Conservation (phyloP, 2,329 filamentous ascomycete genomes). For the Paraconiothyrium brasiliense region DNA sequence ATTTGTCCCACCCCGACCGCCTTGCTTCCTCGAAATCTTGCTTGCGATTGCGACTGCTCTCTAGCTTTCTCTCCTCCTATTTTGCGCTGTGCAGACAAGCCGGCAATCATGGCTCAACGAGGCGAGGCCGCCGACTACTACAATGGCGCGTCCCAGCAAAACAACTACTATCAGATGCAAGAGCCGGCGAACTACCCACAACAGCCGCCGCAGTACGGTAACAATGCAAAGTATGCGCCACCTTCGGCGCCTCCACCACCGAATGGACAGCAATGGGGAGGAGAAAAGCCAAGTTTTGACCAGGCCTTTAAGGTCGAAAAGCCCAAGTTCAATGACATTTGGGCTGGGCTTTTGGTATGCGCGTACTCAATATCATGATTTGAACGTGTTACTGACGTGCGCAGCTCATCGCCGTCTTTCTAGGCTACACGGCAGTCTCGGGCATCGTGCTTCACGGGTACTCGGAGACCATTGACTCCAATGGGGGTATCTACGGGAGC, state of each 20-base stretch:
- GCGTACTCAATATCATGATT: not conserved
- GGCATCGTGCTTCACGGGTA: slow-evolving; percentile 81
- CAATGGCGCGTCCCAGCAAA: slow-evolving; percentile 34
- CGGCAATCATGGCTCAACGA: slow-evolving; percentile 38
- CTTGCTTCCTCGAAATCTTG: not conserved
- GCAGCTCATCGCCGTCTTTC: slow-evolving; percentile 74
- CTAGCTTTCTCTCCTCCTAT: not conserved
- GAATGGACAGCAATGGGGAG: slow-evolving; percentile 40
- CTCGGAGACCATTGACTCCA: slow-evolving; percentile 51
- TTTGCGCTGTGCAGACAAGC: not conserved
- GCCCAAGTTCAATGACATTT: slow-evolving; percentile 90
- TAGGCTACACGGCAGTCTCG: slow-evolving; percentile 80
- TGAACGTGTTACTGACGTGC: slow-evolving; percentile 8
- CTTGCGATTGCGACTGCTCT: not conserved
- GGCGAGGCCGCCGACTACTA: slow-evolving; percentile 54
- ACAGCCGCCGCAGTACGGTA: slow-evolving; percentile 42
- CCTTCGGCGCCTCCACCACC: slow-evolving; percentile 34
- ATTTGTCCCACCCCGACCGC: not conserved
- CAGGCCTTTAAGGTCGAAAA: slow-evolving; percentile 82
- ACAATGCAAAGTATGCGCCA: slow-evolving; percentile 38
- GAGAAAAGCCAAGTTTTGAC: slow-evolving; percentile 70
- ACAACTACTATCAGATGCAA: slow-evolving; percentile 42
- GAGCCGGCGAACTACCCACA: slow-evolving; percentile 41
- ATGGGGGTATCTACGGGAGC: slow-evolving; percentile 77
- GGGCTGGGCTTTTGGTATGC: slow-evolving; percentile 81